These are phyloP conservation scores for Chaetomiaceae sp. DNA, from an alignment of 2,329 filamentous ascomycete genomes.

Conservation along the genomic window DNA sequence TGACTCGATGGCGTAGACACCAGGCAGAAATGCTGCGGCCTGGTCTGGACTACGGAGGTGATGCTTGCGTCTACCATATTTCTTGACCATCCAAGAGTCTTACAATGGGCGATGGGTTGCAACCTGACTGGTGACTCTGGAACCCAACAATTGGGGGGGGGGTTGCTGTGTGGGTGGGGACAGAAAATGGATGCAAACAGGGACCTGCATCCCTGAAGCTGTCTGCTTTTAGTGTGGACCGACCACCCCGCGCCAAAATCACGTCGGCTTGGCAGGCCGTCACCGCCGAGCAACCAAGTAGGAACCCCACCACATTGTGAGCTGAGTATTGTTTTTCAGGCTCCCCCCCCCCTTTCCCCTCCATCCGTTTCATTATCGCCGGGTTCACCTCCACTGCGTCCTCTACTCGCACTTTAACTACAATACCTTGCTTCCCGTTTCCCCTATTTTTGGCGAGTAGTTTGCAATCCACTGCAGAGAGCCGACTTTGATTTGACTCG, in stretches of 20 bases:
- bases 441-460: background rate
- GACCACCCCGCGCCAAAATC: conserved; percentile 3
- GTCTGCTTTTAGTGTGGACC: background rate
- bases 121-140: background rate
- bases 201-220: conserved; percentile 1
- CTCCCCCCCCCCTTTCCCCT: conserved; percentile 17
- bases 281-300: conserved; percentile 21
- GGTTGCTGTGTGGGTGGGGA: background rate
- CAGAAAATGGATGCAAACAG: background rate
- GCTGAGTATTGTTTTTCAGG: conserved; percentile 23
- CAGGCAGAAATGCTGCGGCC: conserved; percentile 18
- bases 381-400: conserved; percentile 1
- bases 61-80: background rate
- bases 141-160: conserved; percentile 2
- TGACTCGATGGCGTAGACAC: background rate
- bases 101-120: too few relatives aligned
- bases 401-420: background rate
- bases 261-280: conserved; percentile 14
- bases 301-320: conserved; percentile 18
- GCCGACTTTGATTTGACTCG: background rate
- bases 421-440: background rate
- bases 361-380: conserved; percentile 24
- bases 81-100: background rate
- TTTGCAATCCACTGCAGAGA: background rate
- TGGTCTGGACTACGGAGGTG: background rate